Base-by-base conservation (phyloP, 352 stramenopile species). In the Globisporangium nunn region DNA sequence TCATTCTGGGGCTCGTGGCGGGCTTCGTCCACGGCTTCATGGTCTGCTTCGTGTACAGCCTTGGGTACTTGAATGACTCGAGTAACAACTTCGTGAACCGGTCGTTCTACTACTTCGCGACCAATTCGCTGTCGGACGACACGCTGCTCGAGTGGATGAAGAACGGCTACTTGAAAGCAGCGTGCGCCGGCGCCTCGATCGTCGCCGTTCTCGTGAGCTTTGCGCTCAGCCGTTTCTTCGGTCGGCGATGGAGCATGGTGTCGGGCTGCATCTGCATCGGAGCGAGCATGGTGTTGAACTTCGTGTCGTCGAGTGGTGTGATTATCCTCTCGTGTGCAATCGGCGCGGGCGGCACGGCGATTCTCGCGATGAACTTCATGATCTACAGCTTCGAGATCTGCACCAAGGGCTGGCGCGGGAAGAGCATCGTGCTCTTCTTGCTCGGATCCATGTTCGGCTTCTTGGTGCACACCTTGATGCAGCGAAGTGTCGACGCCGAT, bases 301-400 rank as follows among this genome's bases (percentile, higher is more conserved):
- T 81, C 30, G 72, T 87, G 6, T 45, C 75, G 7, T 75, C 71
- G n/a, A 81, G 68, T 14, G 63, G 66, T 5, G 64, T 74, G n/a
- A 64, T 93, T 41, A 61, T 91, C 3, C 61, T 80, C 0, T 78
- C 73, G 2, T 83, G 70, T 31, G 71, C 70, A 23, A 53, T 93
- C 41, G 74, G 72, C 8, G 65, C 81, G 0, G 70, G 70, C n/a
- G 85, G 82, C 6, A 74, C 60, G 6, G 79, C 74, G 2, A 91
- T 93, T 39, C 18, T 92, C 50, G 61, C 72, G 23, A 88, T 89
- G 67, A 90, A 87, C 58, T 86, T 88, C 28, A 53, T 88, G 50
- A 59, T 93, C 23, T 93, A 85, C 64, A 92, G 82, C 56, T 93
- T 73, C 43, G 85, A 95, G 58, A 95, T 95, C 30, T 95, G 79